Base-by-base conservation (phyloP, 78 protist species). In the slime mould (Dictyostelium discoideum) region DNA sequence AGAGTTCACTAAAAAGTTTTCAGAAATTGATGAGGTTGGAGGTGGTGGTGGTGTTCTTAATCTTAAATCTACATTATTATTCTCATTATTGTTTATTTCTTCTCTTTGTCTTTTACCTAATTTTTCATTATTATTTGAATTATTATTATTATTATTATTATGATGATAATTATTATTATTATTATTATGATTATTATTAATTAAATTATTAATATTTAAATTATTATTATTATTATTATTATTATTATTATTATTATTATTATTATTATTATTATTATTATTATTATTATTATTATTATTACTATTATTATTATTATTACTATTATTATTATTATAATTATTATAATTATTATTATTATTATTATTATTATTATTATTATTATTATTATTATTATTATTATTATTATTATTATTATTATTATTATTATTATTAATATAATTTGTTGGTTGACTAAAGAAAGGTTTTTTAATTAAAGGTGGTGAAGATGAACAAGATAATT, bases 401-500 rank as follows among this genome's bases (percentile, higher is more conserved):
- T 77, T 77, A 39, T 76, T 76, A 13, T 32, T 76, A 39, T 76
- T 67, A 24, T 67, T 24, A 67, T 67, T 67, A 24, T 24, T 67
- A 67, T 24, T 67, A 20, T 76, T 18, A 77, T 77, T 39, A 4
- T 26, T 29, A 20, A 32, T 74, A 29, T 6, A 29, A 74, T 29
- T 74, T 74, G 81, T 74, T 74, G 81, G 81, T 37, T 74, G 81
- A 37, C 40, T 74, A 74, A 74, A 74, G 39, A 74, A 74, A 29
- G 81, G 48, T 74, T 74, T 74, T 74, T 74, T 74, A 74, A 74
- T 74, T 74, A 74, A 37, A 29, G 81, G 81, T 14, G 81, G 81
- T 11, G 81, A 74, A 18, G 81, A 74, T 1, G 46, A 29, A 37
- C 46, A 26, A 13, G 81, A 74, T 74, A 74, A 3, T 29, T 29